phyloP scores from a whole-genome alignment of 768 basidiomycete species.

The Hemileccinum rubropunctum region DNA sequence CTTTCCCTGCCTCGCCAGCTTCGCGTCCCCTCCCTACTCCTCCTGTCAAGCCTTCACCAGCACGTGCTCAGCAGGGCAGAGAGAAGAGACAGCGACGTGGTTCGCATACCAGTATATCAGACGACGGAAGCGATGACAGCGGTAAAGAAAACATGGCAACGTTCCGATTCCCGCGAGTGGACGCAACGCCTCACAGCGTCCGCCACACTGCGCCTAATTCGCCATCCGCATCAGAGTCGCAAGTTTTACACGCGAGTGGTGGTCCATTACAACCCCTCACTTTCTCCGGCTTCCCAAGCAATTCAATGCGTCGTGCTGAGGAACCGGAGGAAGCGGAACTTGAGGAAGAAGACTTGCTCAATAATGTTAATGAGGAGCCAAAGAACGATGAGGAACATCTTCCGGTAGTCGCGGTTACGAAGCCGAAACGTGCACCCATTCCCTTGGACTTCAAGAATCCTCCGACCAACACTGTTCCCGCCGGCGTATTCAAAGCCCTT shows the following conservation, averaged over 20 bases:
- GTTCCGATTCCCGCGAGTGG: constrained; percentile 68
- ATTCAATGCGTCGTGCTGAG: constrained; percentile 24
- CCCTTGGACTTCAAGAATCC: constrained; percentile 76
- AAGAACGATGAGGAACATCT: constrained; percentile 16
- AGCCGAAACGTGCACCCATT: constrained; percentile 67
- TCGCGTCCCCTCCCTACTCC: constrained; percentile 41
- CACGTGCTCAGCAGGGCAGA: constrained; percentile 56
- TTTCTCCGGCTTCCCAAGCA: constrained; percentile 58
- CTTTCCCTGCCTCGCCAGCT: constrained; percentile 29
- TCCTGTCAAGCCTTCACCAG: constrained; percentile 24
- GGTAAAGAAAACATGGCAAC: constrained; percentile 60
- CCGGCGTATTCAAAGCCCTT: constrained; percentile 82
- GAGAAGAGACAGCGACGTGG: constrained; percentile 74
- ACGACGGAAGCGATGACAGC: constrained; percentile 47
- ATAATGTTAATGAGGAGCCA: constrained; percentile 7
- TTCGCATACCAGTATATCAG: constrained; percentile 35
- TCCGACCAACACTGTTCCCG: constrained; percentile 74
- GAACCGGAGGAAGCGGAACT: constrained; percentile 11
- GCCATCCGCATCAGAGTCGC: constrained; percentile 31
- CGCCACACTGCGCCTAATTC: constrained; percentile 45
- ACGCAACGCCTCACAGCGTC: constrained; percentile 48
- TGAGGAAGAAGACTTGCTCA: constrained; percentile 9
- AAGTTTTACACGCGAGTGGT: constrained; percentile 17
- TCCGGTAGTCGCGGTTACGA: constrained; percentile 20
- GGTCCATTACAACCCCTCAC: constrained; percentile 49